A percentile compares a stretch with the other conserved stretches of the same genome.
Evolutionary conservation across 176 grass and related monocot genomes (phyloP).

Genomic region (maize (Zea mays)): Zm-B73-REFERENCE-NAM-5.0 NC_050100.1:34613501-34614000

Average conservation of each 20-base stretch:
- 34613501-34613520: neutral
- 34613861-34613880: slow-evolving; percentile 44
- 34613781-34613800: slow-evolving; percentile 39
- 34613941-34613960: slow-evolving; percentile 30
- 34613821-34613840: slow-evolving; percentile 19
- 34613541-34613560: neutral
- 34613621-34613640: neutral
- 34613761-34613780: slow-evolving; percentile 54
- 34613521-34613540: neutral
- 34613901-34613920: slow-evolving; percentile 31
- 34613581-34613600: neutral
- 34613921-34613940: slow-evolving; percentile 6
- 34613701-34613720: slow-evolving; percentile 15
- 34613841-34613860: slow-evolving; percentile 39
- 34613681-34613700: neutral
- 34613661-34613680: slow-evolving; percentile 17
- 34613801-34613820: slow-evolving; percentile 49
- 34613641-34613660: neutral
- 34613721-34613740: slow-evolving; percentile 3
- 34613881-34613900: slow-evolving; percentile 34
- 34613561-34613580: neutral
- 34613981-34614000: slow-evolving; percentile 75
- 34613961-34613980: slow-evolving; percentile 43
- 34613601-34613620: neutral
- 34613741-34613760: slow-evolving; percentile 24